phyloP scores from a whole-genome alignment of 2,329 filamentous ascomycete genomes.

The Stenocarpella maydis region DNA sequence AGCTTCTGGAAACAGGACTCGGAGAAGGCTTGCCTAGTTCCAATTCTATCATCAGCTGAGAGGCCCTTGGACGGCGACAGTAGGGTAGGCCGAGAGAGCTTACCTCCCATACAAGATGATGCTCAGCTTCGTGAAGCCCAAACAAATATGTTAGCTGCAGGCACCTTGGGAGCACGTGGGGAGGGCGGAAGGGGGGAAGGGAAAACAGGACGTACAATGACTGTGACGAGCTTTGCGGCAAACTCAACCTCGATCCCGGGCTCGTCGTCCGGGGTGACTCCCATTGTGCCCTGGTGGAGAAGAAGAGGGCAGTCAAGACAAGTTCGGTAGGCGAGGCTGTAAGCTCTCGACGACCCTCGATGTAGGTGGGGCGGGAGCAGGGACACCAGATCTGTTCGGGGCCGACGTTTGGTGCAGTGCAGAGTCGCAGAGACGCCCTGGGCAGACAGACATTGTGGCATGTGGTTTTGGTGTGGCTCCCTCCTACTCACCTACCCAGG shows the following conservation, averaged over 20 bases:
- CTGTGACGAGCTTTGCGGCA: conserved; percentile 14
- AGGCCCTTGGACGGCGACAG: no score
- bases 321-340: not conserved
- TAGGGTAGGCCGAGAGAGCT: no score
- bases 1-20: conserved; percentile 23
- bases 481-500: no score
- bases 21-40: conserved; percentile 11
- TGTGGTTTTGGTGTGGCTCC: not conserved
- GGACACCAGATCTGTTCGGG: no score
- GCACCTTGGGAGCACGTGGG: not conserved
- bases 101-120: conserved; percentile 27
- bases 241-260: not conserved
- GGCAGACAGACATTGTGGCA: not conserved
- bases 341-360: not conserved
- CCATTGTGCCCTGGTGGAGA: not conserved
- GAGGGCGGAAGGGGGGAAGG: no score
- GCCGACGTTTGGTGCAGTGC: no score
- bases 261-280: not conserved
- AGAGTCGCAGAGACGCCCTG: no score
- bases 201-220: not conserved
- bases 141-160: not conserved
- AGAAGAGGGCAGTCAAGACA: no score
- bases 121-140: not conserved
- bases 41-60: not conserved
- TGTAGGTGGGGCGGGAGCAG: not conserved